Percentiles rank a stretch among this genome's conserved stretches.
phyloP scores from a whole-genome alignment of 106 monocot species.

The Alisma plantagoaquatica region DNA sequence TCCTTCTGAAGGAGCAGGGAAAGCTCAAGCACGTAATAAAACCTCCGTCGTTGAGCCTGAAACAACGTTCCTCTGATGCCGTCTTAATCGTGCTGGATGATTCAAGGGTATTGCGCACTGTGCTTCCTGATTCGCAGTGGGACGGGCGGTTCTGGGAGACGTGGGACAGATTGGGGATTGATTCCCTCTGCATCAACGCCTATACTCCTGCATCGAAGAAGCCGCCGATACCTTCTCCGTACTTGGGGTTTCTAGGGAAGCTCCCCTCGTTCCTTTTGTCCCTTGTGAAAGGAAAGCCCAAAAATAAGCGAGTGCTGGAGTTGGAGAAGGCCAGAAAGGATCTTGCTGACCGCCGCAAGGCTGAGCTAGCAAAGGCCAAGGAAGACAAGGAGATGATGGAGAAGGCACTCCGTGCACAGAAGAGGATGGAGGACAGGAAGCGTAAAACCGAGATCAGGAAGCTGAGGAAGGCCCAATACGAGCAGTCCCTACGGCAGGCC shows the following conservation, averaged over 20 bases:
- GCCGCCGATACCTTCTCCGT: conserved; percentile 51
- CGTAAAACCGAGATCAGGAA: conserved; percentile 36
- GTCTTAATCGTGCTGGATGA: conserved; percentile 66
- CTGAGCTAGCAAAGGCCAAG: conserved; percentile 31
- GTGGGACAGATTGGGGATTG: conserved; percentile 47
- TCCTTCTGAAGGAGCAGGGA: conserved; percentile 29
- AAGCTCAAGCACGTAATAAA: conserved; percentile 65
- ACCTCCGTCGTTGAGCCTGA: conserved; percentile 28
- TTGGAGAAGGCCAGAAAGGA: conserved; percentile 48
- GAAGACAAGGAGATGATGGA: conserved; percentile 50
- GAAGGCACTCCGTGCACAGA: conserved; percentile 35
- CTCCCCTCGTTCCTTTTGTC: conserved; percentile 14
- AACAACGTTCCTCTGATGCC: conserved; percentile 31
- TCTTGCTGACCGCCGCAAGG: conserved; percentile 31
- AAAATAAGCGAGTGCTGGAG: conserved; percentile 48
- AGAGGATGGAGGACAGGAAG: conserved; percentile 52
- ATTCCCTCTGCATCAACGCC: conserved; percentile 60
- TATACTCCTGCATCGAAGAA: conserved; percentile 59
- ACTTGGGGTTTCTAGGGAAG: conserved; percentile 35
- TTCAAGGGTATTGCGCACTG: conserved; percentile 50
- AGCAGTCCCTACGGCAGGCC: conserved; percentile 50
- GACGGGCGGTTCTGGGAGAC: conserved; percentile 57
- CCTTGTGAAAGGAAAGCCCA: conserved; percentile 31
- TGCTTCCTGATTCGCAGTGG: conserved; percentile 42
- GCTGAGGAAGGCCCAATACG: conserved; percentile 35